Base-by-base conservation (phyloP, 2,329 filamentous ascomycete genomes). In the Calonectria henricotiae region DNA sequence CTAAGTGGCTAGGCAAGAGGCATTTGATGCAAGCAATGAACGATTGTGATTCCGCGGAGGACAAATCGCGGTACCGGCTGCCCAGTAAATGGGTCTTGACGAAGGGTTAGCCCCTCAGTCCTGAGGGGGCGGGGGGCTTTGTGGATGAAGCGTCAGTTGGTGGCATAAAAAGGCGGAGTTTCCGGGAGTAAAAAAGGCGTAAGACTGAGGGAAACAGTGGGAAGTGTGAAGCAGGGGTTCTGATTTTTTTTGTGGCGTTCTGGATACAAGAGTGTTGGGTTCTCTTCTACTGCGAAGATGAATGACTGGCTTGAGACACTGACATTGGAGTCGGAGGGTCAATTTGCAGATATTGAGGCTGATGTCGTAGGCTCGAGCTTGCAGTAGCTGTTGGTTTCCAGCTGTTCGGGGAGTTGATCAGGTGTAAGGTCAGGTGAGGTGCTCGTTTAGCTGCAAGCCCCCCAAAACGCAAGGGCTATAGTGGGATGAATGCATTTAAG, bases 51-150 rank as follows among this genome's bases (percentile, higher is more conserved):
- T 46, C 64, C 51, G 23, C 35, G 64, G 55, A 68, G 70, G 65
- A 30, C 75, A 74, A 76, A 77, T 76, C 71, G 73, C 54, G 60
- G 17, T 37, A 25, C 62, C 54, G 41, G 66, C 32, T 11, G 13
- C 8, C 41, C 35, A 61, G 67, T 25, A 46, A 30, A 62, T 51
- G 60, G 47, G 55, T 47, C 41, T 67, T 32, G 58, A 69, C 66
- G 65, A 61, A 65, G 61, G 62, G 62, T 27, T 54, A 71, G 71
- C 54, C 68, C 44, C 30, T 62, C 44, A 55, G 55, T 58, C 58
- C 49, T 65, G 54, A 61, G n/a, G 62, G 58, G 61, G 65, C 47
- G 62, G 68, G 68, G 68, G 62, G 35, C 37, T 44, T 68, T 68
- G 65, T 67, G 49, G 51, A 64, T 39, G 51, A 73, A 65, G 49